Evolutionary conservation across 495 filamentous ascomycete genomes (phyloP).

Genomic region (Talaromyces proteolyticus): DNA sequence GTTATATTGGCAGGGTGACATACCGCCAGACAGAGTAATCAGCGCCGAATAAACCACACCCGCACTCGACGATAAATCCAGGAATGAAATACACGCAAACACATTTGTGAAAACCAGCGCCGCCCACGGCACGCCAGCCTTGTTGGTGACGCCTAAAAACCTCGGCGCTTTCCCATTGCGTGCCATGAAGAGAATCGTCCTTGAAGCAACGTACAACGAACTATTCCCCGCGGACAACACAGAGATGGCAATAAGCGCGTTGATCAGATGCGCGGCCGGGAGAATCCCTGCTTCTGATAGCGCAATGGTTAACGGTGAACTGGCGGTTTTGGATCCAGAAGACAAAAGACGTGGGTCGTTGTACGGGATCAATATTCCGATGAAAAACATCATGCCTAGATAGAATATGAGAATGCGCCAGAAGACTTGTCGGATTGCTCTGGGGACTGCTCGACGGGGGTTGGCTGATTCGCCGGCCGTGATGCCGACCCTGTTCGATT

Average conservation of each 20-base stretch:
- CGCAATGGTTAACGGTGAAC: slow-evolving; percentile 72
- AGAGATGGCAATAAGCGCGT: slow-evolving; percentile 64
- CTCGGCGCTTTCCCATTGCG: slow-evolving; percentile 58
- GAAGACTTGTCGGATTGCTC: slow-evolving; percentile 63
- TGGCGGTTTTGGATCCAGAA: slow-evolving; percentile 44
- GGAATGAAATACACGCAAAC: slow-evolving; percentile 61
- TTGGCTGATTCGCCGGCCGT: slow-evolving; percentile 62
- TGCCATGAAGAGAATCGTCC: slow-evolving; percentile 63
- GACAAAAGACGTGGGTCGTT: slow-evolving; percentile 37
- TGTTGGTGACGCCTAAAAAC: slow-evolving; percentile 58
- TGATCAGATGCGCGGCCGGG: slow-evolving; percentile 65
- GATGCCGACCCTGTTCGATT: slow-evolving; percentile 48
- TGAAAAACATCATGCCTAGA: slow-evolving; percentile 51
- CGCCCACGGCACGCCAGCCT: slow-evolving; percentile 57
- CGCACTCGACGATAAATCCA: slow-evolving; percentile 55
- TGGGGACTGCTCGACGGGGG: slow-evolving; percentile 55
- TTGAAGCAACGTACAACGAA: slow-evolving; percentile 61
- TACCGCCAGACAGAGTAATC: slow-evolving; percentile 39
- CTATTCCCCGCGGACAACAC: slow-evolving; percentile 65
- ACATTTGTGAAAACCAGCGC: slow-evolving; percentile 58
- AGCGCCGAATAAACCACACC: slow-evolving; percentile 42
- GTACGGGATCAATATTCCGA: slow-evolving; percentile 63
- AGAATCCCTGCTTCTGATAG: slow-evolving; percentile 60
- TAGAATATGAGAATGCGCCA: slow-evolving; percentile 68
- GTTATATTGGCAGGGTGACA: too few species aligned